Evolutionary conservation across 768 basidiomycete genomes (phyloP), one percentile per base, ranked within the genome.

Genomic region (Trametes coccinea): DNA sequence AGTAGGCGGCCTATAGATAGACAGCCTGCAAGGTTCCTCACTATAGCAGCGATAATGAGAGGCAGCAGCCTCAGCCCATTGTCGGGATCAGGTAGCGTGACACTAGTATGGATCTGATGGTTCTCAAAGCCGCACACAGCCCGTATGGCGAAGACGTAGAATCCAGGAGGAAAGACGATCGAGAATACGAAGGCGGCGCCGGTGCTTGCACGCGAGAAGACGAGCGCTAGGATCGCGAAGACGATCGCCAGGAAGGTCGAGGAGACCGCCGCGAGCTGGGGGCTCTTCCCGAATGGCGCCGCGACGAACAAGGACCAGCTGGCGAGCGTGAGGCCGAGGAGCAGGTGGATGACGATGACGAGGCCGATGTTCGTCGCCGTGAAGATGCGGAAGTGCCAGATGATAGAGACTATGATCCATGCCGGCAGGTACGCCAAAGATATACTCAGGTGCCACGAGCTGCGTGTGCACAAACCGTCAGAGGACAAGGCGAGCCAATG

Each of bases 291-390:
- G 62, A 90, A 90, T 0, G 87, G 88, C 16, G 80, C 82, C 2
- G 85, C 82, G 41, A 88, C 72, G 67, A 91, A 87, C 70, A 91
- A 82, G 2, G 89, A 84, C 84, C 86, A 90, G 58, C 85, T 86
- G 0, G 86, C 85, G 16, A 91, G 78, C 2, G 82, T 80, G 30
- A 90, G 74, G 14, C 89, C 88, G 34, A 88, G 79, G 34, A 93
- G 75, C 41, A 92, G 71, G 66, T 92, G 86, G 17, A 90, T 73
- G 37, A 79, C 77, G 41, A 92, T 76, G 59, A 92, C 75, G 33
- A 91, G 72, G 2, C 82, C 84, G 16, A 76, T 77, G 63, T 80
- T 84, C 0, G 89, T 87, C 45, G 75, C 75, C 9, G 79, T 75
- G 70, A 89, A 93, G n/a, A 92, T 84, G 22, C 79, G 81, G 64